These are phyloP conservation scores for Globisporangium paddicum DNA, from an alignment of 352 stramenopile species.

Conservation along the genomic window DNA sequence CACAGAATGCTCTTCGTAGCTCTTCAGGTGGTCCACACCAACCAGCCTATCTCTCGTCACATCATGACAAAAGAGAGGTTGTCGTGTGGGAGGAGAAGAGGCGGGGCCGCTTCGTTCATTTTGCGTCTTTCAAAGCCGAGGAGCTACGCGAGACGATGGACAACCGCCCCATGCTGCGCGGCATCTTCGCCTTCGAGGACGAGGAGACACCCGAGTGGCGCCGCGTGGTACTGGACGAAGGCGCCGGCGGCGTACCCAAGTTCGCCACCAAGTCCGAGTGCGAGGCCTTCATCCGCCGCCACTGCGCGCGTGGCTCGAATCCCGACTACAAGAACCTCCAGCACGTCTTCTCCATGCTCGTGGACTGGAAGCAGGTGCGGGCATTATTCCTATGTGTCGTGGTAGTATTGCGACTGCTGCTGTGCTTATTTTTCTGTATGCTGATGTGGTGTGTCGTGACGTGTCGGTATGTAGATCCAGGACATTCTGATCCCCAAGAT, in stretches of 20 bases:
- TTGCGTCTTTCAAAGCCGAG: background rate
- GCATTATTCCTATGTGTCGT: background rate
- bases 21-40: background rate
- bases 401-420: background rate
- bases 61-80: background rate
- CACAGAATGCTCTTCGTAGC: no score
- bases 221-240: conserved; percentile 61
- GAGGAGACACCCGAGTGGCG: conserved; percentile 81
- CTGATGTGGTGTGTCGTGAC: background rate
- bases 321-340: conserved; percentile 88
- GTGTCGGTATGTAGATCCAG: conserved; percentile 39
- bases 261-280: conserved; percentile 87
- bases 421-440: background rate
- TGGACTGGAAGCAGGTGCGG: conserved; percentile 76
- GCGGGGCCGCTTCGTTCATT: background rate
- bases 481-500: conserved; percentile 78
- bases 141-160: conserved; percentile 22
- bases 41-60: background rate
- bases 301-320: conserved; percentile 88
- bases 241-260: conserved; percentile 69
- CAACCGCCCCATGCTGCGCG: conserved; percentile 50
- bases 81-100: background rate
- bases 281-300: conserved; percentile 82
- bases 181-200: conserved; percentile 86
- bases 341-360: conserved; percentile 91